A percentile compares a stretch with the other conserved stretches of the same genome.
These are phyloP conservation scores for Linnemannia schmuckeri DNA, from an alignment of 192 early-diverging fungal genomes.

Conservation along the genomic window DNA sequence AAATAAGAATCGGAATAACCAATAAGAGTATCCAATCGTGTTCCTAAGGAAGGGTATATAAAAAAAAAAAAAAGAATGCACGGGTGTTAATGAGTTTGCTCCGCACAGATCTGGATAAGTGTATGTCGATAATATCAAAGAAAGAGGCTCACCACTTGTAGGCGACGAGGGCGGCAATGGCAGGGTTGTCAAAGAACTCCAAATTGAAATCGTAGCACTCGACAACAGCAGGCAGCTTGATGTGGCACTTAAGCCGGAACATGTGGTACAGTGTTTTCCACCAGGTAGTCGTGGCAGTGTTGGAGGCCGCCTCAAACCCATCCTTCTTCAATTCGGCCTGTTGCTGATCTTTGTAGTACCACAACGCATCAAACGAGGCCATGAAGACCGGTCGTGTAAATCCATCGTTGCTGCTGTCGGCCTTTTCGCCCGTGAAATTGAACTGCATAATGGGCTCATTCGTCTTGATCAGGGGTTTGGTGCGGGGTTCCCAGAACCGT, in stretches of 20 bases:
- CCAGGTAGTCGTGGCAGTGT: not conserved
- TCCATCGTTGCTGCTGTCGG: constrained; percentile 2
- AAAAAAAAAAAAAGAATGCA: not conserved
- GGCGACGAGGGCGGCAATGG: constrained; percentile 28
- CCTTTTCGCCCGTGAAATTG: not conserved
- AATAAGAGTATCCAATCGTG: constrained; percentile 10
- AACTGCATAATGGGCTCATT: constrained; percentile 29
- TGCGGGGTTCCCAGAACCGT: constrained; percentile 17
- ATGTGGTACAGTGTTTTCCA: not conserved
- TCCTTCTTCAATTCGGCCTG: not conserved
- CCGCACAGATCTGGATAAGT: no score
- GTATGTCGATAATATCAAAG: not conserved
- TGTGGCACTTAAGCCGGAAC: constrained; percentile 13
- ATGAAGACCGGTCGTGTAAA: constrained; percentile 11
- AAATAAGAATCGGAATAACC: constrained; percentile 4
- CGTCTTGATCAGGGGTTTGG: not conserved
- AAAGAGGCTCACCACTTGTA: constrained; percentile 26
- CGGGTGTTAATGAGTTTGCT: not conserved
- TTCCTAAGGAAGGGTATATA: not conserved
- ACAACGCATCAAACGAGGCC: constrained; percentile 2
- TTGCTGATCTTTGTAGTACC: constrained; percentile 7
- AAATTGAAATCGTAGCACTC: constrained; percentile 19
- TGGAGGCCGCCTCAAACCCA: not conserved
- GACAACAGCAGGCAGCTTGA: constrained; percentile 1
- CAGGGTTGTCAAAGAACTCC: constrained; percentile 36